Evolutionary conservation across 2,329 filamentous ascomycete genomes (phyloP), one percentile per base, ranked within the genome.

Genomic region (Pyricularia grisea): DNA sequence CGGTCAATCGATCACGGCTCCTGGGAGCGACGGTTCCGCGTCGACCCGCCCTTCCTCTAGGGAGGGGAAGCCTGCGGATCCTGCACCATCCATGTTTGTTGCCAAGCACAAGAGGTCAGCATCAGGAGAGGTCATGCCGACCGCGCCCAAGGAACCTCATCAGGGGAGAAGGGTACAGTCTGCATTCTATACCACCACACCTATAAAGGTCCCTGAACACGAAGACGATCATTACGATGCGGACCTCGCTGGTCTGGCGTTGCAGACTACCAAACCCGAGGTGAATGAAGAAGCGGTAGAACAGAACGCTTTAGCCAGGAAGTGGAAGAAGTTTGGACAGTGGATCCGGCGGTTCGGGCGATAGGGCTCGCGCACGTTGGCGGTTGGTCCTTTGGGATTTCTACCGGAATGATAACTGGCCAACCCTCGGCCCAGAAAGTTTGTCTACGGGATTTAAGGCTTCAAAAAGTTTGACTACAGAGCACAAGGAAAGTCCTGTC

Each of bases 281-380:
- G 73, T 55, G 27, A 50, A 25, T 10, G 27, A 58, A 60, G 33
- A 66, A 23, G 17, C 28, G 28, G 42, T 20, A 20, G 17, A 68
- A 55, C 25, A n/a, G 50, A 30, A 61, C 23, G 28, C 28, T 25
- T n/a, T 25, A 20, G 28, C 68, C 0, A 67, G 27, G 50, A 76
- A 70, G 60, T 77, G 75, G 74, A 77, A 73, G 70, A 75, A 69
- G 68, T 72, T 79, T 70, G 67, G 74, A 63, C 73, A 74, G 27
- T 79, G 77, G 77, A 72, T 79, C 68, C 76, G 74, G 27, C 75
- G 73, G 68, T 68, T 77, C 12, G 74, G 73, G 71, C 77, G 75
- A 70, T 78, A 78, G 74, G 64, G 67, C 72, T 73, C 70, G 70
- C 23, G 55, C 68, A 67, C 25, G 67, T 64, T 67, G 61, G 65